A percentile compares a stretch with the other conserved stretches of the same genome.
Conservation (phyloP, 306 rosid species). For the Myrica gale region DNA sequence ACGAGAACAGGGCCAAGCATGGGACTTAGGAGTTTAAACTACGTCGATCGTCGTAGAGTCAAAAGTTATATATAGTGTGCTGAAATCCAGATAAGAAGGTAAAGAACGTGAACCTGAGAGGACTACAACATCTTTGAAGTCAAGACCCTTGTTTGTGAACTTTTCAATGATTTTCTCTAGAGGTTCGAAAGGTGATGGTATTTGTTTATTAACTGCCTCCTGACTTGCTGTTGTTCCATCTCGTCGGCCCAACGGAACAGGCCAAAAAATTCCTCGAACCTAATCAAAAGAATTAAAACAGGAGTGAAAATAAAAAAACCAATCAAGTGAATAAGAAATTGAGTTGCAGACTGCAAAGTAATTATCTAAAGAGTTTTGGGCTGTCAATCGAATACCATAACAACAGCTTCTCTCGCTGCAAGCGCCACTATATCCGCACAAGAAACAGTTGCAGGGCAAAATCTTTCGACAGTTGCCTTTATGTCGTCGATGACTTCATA, state of each 20-base stretch:
- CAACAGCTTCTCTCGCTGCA: slow-evolving; percentile 62
- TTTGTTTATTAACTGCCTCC: slow-evolving; percentile 43
- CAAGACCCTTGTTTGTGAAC: slow-evolving; percentile 66
- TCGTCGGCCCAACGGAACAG: slow-evolving; percentile 56
- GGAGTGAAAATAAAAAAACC: not conserved
- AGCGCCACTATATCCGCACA: slow-evolving; percentile 65
- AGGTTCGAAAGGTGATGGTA: slow-evolving; percentile 63
- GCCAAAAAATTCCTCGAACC: slow-evolving; percentile 66
- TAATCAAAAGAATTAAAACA: not conserved
- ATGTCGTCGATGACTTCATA: slow-evolving; percentile 58
- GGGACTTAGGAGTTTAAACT: not conserved
- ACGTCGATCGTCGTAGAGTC: not conserved
- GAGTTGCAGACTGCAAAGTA: not conserved
- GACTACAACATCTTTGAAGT: slow-evolving; percentile 57
- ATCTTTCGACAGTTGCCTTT: slow-evolving; percentile 48
- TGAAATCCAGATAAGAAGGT: not conserved
- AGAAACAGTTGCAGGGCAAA: slow-evolving; percentile 64
- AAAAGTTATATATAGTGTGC: not conserved
- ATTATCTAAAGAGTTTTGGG: not conserved
- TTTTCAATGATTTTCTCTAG: slow-evolving; percentile 50
- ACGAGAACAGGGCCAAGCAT: too few relatives aligned
- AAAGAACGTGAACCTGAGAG: slow-evolving; percentile 62
- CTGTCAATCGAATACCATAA: slow-evolving; percentile 30
- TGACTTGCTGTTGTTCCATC: slow-evolving; percentile 53
- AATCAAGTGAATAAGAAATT: too few relatives aligned